phyloP scores from a whole-genome alignment of 164 flowering plant species.

The Sextonia rubra region DNA sequence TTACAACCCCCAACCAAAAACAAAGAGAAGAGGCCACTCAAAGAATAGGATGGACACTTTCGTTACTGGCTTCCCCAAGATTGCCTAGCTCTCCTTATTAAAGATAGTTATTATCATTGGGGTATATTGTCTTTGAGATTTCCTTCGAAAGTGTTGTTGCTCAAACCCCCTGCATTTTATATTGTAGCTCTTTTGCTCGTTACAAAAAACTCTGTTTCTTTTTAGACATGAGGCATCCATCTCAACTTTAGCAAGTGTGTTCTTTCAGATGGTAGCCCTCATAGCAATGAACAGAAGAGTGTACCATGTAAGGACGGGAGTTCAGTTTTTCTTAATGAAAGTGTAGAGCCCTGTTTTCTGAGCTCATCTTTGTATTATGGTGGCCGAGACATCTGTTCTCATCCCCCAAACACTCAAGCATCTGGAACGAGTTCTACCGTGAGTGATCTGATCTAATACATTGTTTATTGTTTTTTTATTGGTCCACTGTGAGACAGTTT shows the following conservation, averaged over 20 bases:
- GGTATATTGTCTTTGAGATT: neutral
- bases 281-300: conserved; percentile 12
- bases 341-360: conserved; percentile 44
- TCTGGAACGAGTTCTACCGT: conserved; percentile 39
- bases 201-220: neutral
- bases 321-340: conserved; percentile 33
- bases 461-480: no score
- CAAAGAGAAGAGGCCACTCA: no score
- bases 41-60: no score
- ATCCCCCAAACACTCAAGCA: conserved; percentile 27
- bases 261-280: conserved; percentile 10
- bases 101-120: neutral
- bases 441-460: conserved; percentile 23
- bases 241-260: neutral
- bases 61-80: no score
- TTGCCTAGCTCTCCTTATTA: no score
- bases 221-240: neutral
- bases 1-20: no score
- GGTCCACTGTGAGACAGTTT: neutral
- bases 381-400: conserved; percentile 62
- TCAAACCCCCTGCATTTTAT: neutral
- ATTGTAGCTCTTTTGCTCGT: neutral
- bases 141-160: neutral
- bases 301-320: conserved; percentile 27
- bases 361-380: conserved; percentile 87